Conservation (phyloP, 169 alveolate species). For the Plasmodium coatneyi region DNA sequence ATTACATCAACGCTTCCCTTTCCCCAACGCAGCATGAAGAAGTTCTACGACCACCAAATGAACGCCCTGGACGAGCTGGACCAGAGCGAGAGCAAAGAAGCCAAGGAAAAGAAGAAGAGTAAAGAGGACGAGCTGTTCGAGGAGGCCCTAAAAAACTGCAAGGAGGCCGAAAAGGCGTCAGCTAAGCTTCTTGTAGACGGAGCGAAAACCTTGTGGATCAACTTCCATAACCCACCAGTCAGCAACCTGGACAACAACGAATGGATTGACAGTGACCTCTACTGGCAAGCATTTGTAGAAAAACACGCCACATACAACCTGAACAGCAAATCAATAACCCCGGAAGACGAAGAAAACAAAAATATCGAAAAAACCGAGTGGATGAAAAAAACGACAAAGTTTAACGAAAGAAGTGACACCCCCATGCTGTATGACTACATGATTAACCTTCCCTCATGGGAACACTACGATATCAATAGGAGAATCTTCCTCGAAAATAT, state of each 20-base stretch:
- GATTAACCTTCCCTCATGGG: slow-evolving; percentile 90
- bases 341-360: slow-evolving; percentile 78
- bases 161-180: slow-evolving; percentile 79
- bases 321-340: slow-evolving; percentile 77
- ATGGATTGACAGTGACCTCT: slow-evolving; percentile 91
- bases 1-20: not conserved
- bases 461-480: slow-evolving; percentile 88
- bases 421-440: slow-evolving; percentile 87
- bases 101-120: slow-evolving; percentile 7
- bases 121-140: slow-evolving; percentile 66
- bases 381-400: slow-evolving; percentile 83
- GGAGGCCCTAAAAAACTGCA: slow-evolving; percentile 78
- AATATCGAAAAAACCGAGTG: slow-evolving; percentile 78
- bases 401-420: slow-evolving; percentile 89
- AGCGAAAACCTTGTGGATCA: slow-evolving; percentile 88
- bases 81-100: not conserved
- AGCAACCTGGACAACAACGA: slow-evolving; percentile 85
- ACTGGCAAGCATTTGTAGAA: slow-evolving; percentile 92
- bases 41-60: slow-evolving; percentile 77
- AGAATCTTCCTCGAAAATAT: slow-evolving; percentile 87
- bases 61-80: slow-evolving; percentile 33
- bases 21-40: slow-evolving; percentile 73
- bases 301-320: slow-evolving; percentile 84
- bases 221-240: slow-evolving; percentile 87
- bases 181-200: slow-evolving; percentile 86